A percentile compares a stretch with the other conserved stretches of the same genome.
phyloP scores from a whole-genome alignment of 2,329 filamentous ascomycete species.

The Exophiala phaeomuriformis region DNA sequence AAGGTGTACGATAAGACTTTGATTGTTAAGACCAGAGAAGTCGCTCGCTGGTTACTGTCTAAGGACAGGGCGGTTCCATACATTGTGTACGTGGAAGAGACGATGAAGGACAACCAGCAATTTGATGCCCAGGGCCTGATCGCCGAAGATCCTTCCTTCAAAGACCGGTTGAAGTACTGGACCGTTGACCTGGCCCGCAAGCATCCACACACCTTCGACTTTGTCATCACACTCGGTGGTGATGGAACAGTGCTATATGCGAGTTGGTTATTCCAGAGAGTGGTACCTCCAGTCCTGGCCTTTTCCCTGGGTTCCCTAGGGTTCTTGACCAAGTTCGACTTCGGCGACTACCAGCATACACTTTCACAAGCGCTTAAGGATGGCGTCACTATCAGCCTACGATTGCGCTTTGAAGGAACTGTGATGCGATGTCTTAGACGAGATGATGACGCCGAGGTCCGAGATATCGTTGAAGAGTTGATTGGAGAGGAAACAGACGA shows the following conservation, averaged over 20 bases:
- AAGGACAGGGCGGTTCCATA: constrained; percentile 61
- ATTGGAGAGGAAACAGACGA: constrained; percentile 80
- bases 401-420: constrained; percentile 85
- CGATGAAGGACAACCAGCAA: constrained; percentile 59
- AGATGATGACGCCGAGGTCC: constrained; percentile 33
- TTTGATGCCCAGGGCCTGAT: constrained; percentile 69
- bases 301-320: constrained; percentile 91
- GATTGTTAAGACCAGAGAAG: constrained; percentile 66
- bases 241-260: constrained; percentile 94
- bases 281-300: constrained; percentile 86
- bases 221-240: constrained; percentile 82
- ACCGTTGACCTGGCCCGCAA: constrained; percentile 67
- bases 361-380: constrained; percentile 66
- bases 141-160: constrained; percentile 50
- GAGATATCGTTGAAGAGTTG: constrained; percentile 81
- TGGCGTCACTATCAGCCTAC: constrained; percentile 79
- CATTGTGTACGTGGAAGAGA: constrained; percentile 74
- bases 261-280: constrained; percentile 91
- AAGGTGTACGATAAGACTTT: constrained; percentile 84
- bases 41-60: constrained; percentile 73
- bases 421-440: constrained; percentile 68
- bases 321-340: constrained; percentile 96
- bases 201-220: constrained; percentile 83
- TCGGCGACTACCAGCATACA: constrained; percentile 62
- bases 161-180: constrained; percentile 70